These are phyloP conservation scores for Scheffersomyces lignicola DNA, from an alignment of 1,139 yeast species.

Conservation along the genomic window DNA sequence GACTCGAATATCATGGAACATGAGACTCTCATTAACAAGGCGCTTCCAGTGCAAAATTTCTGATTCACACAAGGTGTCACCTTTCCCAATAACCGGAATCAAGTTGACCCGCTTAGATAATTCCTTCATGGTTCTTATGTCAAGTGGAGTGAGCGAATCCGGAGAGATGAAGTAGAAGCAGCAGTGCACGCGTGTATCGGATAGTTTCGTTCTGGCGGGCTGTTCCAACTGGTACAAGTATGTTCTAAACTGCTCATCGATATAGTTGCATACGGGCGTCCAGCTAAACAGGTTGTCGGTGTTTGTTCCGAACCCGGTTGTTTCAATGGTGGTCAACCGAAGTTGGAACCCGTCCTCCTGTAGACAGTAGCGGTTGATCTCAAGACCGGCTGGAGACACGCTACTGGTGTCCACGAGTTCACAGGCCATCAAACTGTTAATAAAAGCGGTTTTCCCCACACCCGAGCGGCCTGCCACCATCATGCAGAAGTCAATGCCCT, in stretches of 20 bases:
- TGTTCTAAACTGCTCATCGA: constrained; percentile 60
- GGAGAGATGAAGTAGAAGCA: constrained; percentile 75
- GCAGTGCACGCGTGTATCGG: constrained; percentile 69
- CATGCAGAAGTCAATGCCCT: constrained; percentile 50
- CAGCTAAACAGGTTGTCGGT: constrained; percentile 53
- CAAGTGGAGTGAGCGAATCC: constrained; percentile 55
- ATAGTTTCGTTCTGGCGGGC: constrained; percentile 52
- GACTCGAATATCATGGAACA: constrained; percentile 49
- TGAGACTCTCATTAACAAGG: constrained; percentile 43
- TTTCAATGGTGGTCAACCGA: constrained; percentile 45
- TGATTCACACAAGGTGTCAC: constrained; percentile 59
- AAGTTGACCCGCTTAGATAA: constrained; percentile 65
- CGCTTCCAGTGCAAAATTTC: constrained; percentile 46
- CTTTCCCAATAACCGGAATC: constrained; percentile 74
- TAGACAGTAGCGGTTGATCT: constrained; percentile 31
- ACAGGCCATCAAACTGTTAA: constrained; percentile 50
- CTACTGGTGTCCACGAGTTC: constrained; percentile 12
- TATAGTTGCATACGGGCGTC: constrained; percentile 56
- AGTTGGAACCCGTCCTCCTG: constrained; percentile 54
- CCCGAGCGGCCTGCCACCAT: constrained; percentile 80
- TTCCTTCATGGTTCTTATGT: constrained; percentile 68
- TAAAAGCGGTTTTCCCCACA: constrained; percentile 79
- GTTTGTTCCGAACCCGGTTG: constrained; percentile 33
- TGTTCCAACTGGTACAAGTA: constrained; percentile 70
- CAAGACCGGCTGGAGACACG: constrained; percentile 26